Evolutionary conservation across 352 stramenopile species (phyloP).

Genomic region (Phytophthora pseudosyringae): DNA sequence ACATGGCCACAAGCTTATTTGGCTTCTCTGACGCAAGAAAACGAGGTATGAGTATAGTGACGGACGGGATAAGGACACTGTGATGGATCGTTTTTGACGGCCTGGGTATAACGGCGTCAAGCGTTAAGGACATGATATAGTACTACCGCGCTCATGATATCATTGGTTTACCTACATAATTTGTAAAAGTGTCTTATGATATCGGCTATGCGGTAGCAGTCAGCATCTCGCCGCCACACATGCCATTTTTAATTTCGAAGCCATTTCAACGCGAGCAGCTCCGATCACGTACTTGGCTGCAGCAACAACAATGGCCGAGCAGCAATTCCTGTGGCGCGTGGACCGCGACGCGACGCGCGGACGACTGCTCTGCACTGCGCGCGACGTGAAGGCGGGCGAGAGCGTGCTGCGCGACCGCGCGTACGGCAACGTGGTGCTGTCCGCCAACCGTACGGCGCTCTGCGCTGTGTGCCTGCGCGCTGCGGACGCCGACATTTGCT

Average conservation of each 20-base stretch:
- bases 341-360: slow-evolving; percentile 34
- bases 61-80: background rate
- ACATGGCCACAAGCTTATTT: no score
- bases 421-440: slow-evolving; percentile 50
- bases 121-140: background rate
- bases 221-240: no score
- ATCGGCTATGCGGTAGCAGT: background rate
- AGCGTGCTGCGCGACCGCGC: slow-evolving; percentile 41
- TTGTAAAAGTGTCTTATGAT: background rate
- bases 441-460: slow-evolving; percentile 31
- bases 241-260: slow-evolving; percentile 5
- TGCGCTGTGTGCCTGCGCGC: slow-evolving; percentile 48
- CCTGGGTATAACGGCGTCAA: background rate
- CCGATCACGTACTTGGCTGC: no score
- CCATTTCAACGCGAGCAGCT: slow-evolving; percentile 11
- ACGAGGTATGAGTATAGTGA: slow-evolving; percentile 7
- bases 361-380: slow-evolving; percentile 38
- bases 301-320: slow-evolving; percentile 1
- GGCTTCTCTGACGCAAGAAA: background rate
- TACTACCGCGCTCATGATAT: background rate
- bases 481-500: slow-evolving; percentile 56
- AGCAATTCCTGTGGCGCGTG: slow-evolving; percentile 42
- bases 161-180: background rate
- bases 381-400: slow-evolving; percentile 31
- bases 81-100: background rate